Evolutionary conservation across 805 yeast species (phyloP), one percentile per base, ranked within the genome.

Genomic region (Cyberlindnera misumaiensis): DNA sequence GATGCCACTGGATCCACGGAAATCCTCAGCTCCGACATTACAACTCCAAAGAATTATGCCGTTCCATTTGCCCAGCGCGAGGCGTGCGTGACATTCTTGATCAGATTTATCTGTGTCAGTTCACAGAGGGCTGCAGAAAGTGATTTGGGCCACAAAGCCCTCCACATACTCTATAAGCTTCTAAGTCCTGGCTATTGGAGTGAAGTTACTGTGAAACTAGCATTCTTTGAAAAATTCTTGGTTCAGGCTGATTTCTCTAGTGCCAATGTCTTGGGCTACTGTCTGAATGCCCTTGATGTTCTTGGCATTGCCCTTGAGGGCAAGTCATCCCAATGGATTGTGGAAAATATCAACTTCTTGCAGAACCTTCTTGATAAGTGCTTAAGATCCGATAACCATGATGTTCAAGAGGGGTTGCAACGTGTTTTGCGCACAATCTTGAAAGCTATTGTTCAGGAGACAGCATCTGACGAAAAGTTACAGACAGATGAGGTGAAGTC

Each of bases 251-350:
- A 90, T 46, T 65, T 83, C 41, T 75, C 72, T 28, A 73, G 87
- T 11, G 72, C 77, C 27, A 80, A 80, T 43, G 70, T 83, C 30
- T 58, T 87, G 17, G 86, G 88, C 2, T 82, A 83, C 49, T 84
- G 95, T 49, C 66, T 89, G 52, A 94, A 93, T 61, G 95, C 98
- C 0, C 63, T 94, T 35, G 96, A 87, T 56, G 97, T 93, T 0
- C 68, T 93, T 32, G 80, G 82, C 10, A 84, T 88, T 32, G 87
- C 88, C 1, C 65, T 93, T 38, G 84, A 80, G 46, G 84, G 87
- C 72, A 84, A 84, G 60, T 59, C 77, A 2, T 60, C 83, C 0
- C 75, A 69, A 11, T 93, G 97, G 97, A 81, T 93, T 38, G 63
- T 83, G 30, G 73, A 76, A 3, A 83, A 88, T 46, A 60, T 88